Evolutionary conservation across 768 basidiomycete genomes (phyloP), one percentile per base, ranked within the genome.

Genomic region (Lentinus tigrinus): DNA sequence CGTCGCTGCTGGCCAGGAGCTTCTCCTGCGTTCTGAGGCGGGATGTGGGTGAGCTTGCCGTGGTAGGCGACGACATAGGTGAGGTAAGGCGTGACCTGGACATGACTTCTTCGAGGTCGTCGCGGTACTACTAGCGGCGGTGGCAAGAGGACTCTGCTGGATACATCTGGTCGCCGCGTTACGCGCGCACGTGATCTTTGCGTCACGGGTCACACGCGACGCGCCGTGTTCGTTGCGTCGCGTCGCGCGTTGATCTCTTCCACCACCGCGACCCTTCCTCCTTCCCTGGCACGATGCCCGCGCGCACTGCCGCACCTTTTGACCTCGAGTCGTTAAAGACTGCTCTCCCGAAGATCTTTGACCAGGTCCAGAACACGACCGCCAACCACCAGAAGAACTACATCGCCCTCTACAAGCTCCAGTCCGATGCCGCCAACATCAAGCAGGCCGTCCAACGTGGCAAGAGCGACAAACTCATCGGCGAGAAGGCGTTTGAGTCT

Each of bases 321-420:
- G 57, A 68, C 36, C 63, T 71, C 9, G 72, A 73, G 17, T 67
- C 65, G 21, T 63, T 73, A 39, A 47, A 69, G 11, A 58, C 63
- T 2, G 66, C 69, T 14, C 65, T 91, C 19, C 81, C 83, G 19
- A 83, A 80, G 34, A 90, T 94, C 43, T 91, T 95, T 60, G 84
- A 89, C 27, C 90, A 96, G 73, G 89, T 79, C 0, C 92, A 95
- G 69, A 74, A 69, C 7, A 84, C 88, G 0, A 72, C 78, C 14
- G 85, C 90, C 9, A 94, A 92, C 70, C 95, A 98, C 72, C 85
- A 88, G 60, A 97, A 97, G 78, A 96, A 97, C 73, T 77, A 87
- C 50, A 87, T 93, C 40, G 84, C 85, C 0, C 81, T 97, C 3
- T 79, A 91, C 77, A 93, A 93, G 70, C 72, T 95, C 40, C 93